Evolutionary conservation across 371 early-diverging fungal genomes (phyloP).

Genomic region (Saksenaea vasiformis): DNA sequence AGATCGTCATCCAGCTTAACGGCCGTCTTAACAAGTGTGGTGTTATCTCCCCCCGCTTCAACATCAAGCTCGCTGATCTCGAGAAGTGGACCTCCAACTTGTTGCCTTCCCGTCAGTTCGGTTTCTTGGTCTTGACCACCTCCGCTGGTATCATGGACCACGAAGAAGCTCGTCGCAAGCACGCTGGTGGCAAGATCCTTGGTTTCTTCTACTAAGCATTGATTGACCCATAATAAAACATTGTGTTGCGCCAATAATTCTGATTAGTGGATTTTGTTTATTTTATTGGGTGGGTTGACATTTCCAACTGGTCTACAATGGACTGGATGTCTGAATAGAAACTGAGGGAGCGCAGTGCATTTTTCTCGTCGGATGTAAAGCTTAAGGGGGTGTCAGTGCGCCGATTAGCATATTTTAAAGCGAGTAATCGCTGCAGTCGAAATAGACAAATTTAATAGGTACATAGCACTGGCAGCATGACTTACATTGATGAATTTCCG

Average conservation of each 20-base stretch:
- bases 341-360: conserved; percentile 22
- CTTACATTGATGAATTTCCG: conserved; percentile 24
- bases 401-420: not conserved
- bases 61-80: conserved; percentile 91
- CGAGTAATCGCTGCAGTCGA: not conserved
- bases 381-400: conserved; percentile 3
- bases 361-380: conserved; percentile 20
- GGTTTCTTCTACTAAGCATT: conserved; percentile 70
- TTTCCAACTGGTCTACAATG: conserved; percentile 11
- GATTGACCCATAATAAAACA: not conserved
- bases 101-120: conserved; percentile 99
- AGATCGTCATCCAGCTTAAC: conserved; percentile 98
- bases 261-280: not conserved
- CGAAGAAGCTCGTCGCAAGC: conserved; percentile 97
- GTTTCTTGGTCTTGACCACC: conserved; percentile 95
- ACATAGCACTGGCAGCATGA: not conserved
- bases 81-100: conserved; percentile 98
- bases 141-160: conserved; percentile 99
- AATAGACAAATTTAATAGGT: not conserved
- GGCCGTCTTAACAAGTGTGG: conserved; percentile 99
- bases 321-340: conserved; percentile 31
- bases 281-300: not conserved
- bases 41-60: conserved; percentile 99
- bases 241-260: conserved; percentile 4
- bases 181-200: conserved; percentile 99